Base-by-base conservation (phyloP, 176 grass and related monocot genomes). In the Carex littledalei region DNA sequence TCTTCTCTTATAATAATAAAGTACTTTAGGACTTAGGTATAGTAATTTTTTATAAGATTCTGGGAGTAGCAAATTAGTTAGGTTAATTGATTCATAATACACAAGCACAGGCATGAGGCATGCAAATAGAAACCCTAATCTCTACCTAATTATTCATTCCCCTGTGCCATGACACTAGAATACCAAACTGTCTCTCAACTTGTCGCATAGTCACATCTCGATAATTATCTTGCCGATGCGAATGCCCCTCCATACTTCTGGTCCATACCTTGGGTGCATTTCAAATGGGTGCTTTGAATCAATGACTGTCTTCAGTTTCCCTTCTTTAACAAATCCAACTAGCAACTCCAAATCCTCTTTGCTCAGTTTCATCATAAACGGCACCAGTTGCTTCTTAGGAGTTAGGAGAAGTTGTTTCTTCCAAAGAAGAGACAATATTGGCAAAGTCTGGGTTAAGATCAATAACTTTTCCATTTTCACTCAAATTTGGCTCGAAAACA, bases 161-260 rank as follows among this genome's bases (percentile, higher is more conserved):
- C 29, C 29, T 20, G 29, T 31, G 10, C 16, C n/a, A 21, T 34
- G 6, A 79, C 20, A 45, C 10, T 71, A 12, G 17, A 45, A n/a
- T 49, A 21, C 39, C 69, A 73, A 73, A 0, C 52, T 72, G 2
- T 71, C 9, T 50, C 50, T 56, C 24, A 56, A 56, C 24, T 78
- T 55, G 9, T 68, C 34, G 55, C 69, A 86, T 82, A 83, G 17
- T 83, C 34, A 83, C 69, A 86, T 86, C 85, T 94, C 84, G 1
- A 94, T 55, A 43, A 94, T 78, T 43, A 94, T 89, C 85, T 97
- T 97, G 21, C 94, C 94, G 0, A 86, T 6, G 84, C 84, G 24
- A 0, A 39, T 90, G 94, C 2, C 94, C 91, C 10, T 92, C 90
- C 66, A 92, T 94, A 83, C 94, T 97, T 89, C 11, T 94, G 18